These are phyloP conservation scores for Xylariaceae sp. DNA, from an alignment of 2,329 filamentous ascomycete genomes.

Conservation along the genomic window DNA sequence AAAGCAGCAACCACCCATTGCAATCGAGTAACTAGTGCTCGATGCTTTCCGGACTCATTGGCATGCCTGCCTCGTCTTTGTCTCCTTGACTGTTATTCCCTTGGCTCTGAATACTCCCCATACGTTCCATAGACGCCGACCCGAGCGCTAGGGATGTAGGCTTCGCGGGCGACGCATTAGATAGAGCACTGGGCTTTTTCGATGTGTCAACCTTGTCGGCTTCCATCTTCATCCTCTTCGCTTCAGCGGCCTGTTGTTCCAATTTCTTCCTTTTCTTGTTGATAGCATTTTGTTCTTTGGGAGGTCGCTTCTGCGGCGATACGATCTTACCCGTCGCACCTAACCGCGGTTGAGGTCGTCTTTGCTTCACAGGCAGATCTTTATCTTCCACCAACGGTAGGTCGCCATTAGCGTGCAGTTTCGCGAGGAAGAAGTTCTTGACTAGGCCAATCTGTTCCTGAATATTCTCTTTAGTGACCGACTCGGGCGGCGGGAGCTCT, in stretches of 20 bases:
- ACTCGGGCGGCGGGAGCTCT: conserved; percentile 64
- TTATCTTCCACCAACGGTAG: conserved; percentile 88
- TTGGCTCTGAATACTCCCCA: conserved; percentile 54
- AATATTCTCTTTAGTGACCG: conserved; percentile 75
- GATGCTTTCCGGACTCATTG: conserved; percentile 77
- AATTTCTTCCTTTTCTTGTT: conserved; percentile 86
- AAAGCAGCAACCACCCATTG: neutral
- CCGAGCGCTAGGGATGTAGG: conserved; percentile 38
- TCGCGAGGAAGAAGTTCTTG: conserved; percentile 85
- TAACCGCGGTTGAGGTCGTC: conserved; percentile 63
- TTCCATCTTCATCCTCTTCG: conserved; percentile 36
- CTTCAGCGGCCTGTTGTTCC: conserved; percentile 55
- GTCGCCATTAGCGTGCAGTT: conserved; percentile 78
- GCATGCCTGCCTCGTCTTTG: conserved; percentile 67
- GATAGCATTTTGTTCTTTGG: conserved; percentile 75
- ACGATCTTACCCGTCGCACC: conserved; percentile 79
- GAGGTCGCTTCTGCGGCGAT: conserved; percentile 74
- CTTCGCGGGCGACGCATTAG: conserved; percentile 33
- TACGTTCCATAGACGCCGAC: conserved; percentile 52
- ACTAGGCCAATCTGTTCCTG: conserved; percentile 79
- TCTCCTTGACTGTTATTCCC: conserved; percentile 61
- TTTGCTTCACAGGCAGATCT: conserved; percentile 88
- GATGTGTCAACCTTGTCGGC: conserved; percentile 43
- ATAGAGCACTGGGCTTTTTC: conserved; percentile 45
- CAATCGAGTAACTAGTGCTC: conserved; percentile 37